Conservation (phyloP, 495 filamentous ascomycete species). For the Lineolata rhizophorae region DNA sequence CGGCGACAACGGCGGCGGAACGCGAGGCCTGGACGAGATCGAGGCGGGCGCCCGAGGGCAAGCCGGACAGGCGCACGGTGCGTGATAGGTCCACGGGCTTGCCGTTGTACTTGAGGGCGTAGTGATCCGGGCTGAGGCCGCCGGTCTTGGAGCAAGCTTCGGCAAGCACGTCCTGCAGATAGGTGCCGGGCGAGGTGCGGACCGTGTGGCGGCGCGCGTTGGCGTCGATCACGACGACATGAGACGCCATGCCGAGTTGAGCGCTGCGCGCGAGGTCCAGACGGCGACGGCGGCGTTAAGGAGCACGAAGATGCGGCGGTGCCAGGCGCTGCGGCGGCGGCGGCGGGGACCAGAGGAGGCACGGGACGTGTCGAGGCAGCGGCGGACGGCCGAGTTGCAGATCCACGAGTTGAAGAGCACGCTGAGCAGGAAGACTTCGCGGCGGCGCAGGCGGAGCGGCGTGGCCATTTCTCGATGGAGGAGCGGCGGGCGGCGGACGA, state of each 20-base stretch:
- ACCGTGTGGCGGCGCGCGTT: constrained; percentile 50
- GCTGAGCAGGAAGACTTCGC: no score
- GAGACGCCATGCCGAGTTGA: constrained; percentile 52
- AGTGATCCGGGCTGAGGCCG: constrained; percentile 39
- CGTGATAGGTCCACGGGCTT: constrained; percentile 69
- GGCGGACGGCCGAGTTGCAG: no score
- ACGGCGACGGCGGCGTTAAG: no score
- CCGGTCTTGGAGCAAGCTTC: constrained; percentile 71
- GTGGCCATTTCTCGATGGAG: no score
- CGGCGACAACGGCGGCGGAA: constrained; percentile 60
- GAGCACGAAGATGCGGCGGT: neutral
- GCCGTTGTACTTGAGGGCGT: constrained; percentile 69
- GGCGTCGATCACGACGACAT: constrained; percentile 70
- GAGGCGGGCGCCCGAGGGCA: constrained; percentile 69
- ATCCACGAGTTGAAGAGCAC: no score
- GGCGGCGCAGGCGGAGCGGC: no score
- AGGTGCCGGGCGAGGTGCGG: constrained; percentile 60
- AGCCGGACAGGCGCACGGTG: constrained; percentile 66
- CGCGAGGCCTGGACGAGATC: constrained; percentile 72
- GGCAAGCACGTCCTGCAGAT: constrained; percentile 59
- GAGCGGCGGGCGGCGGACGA: no score
- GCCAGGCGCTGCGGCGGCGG: neutral
- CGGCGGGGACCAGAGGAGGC: no score
- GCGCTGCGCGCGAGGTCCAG: neutral
- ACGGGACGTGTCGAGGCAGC: no score